Evolutionary conservation across 768 basidiomycete species (phyloP), one percentile per base, ranked within the genome.

Genomic region (Antrodiella citrinella): DNA sequence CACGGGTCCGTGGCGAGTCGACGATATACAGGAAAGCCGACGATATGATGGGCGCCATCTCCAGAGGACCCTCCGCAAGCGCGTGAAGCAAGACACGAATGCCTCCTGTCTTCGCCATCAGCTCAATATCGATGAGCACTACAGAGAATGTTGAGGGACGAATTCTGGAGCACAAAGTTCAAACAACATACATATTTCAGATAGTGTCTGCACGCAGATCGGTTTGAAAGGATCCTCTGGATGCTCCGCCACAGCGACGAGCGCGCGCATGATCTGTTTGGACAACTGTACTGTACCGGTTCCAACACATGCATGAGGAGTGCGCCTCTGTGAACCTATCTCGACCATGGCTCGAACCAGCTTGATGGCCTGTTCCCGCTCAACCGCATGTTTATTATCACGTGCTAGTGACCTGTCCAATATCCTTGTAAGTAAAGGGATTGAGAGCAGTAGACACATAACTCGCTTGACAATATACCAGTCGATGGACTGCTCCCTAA

Each of bases 201-300:
- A 77, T 48, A 99, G 67, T 0, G 91, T 96, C 65, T 93, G 83
- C 25, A 97, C 74, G 43, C 84, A 89, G 45, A 91, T 80, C 1
- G 77, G 72, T 51, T 86, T 75, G 60, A 98, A 88, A 0, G 87
- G 84, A 59, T 98, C 96, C 56, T 98, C 96, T 9, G 79, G 74
- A 51, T 91, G 87, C 64, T 99, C 96, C 0, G 94, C 92, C 11
- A 96, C 80, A 7, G 94, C 90, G 38, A 97, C 81, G n/a, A 98
- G 69, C 10, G 91, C 88, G 25, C 96, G 80, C 69, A 97, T 80
- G 46, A 92, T 77, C 23, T 82, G 71, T 58, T 88, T 82, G 4
- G 86, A 84, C 45, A 92, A 63, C 11, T 82, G 82, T 3, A 86
- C 75, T 2, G 64, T 63, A 10, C 75, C 74, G 9, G 71, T 59